Base-by-base conservation (phyloP, 305 asterid genomes). In the Fraxinus floribunda region DNA sequence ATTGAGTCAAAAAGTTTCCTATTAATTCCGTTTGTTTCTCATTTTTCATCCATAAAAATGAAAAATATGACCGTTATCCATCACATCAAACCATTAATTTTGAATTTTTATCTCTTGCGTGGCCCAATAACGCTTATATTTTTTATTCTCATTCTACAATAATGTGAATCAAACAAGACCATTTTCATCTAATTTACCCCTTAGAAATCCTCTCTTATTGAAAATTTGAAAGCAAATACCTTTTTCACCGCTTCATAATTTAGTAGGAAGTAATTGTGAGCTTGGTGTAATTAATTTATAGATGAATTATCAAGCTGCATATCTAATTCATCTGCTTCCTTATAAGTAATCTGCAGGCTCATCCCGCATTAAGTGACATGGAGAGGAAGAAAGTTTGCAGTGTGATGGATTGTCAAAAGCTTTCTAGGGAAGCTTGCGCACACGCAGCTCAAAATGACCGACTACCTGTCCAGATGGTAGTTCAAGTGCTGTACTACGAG, bases 381-480 rank as follows among this genome's bases (percentile, higher is more conserved):
- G 99, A 94, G 84, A 91, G 95, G 52, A 92, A 94, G 90, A 92
- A 89, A 84, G 93, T 93, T 1, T 93, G 98, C 85, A 87, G 95
- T 35, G 90, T 92, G 76, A 94, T 94, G 98, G 97, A 94, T 86
- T 96, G 96, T 83, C 96, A 90, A 55, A 96, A 93, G 90, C 98
- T 94, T 3, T 94, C 98, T 5, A 89, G 94, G 1, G 97, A 94
- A 83, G 98, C 98, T 15, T 90, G 97, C 4, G 97, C 97, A 0
- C 99, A 96, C 80, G 98, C 97, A 9, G 95, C 98, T 41, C 98
- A 93, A 82, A 96, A 93, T 76, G 98, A 93, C 83, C 79, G 98
- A 82, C 93, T 94, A 3, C 98, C 99, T 0, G 99, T 91, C 71
- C 98, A 94, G 71, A 94, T 92, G 0, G 93, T 91, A 0, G 97